phyloP scores from a whole-genome alignment of 257 asterid species.

The Oldenlandia corymbosa region DNA sequence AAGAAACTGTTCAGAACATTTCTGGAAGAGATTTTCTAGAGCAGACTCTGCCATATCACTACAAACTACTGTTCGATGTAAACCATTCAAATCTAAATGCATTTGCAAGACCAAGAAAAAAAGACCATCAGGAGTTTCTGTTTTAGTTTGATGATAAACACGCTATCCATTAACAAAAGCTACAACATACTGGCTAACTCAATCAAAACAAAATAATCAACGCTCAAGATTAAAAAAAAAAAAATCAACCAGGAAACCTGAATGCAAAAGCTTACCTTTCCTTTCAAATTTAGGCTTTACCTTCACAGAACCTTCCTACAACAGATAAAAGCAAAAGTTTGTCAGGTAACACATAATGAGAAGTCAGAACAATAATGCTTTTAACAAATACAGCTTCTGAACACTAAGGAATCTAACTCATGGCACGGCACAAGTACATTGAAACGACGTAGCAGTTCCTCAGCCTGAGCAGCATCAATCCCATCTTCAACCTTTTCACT shows the following conservation, averaged over 20 bases:
- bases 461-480: conserved; percentile 47
- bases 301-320: conserved; percentile 47
- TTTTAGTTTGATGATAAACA: neutral
- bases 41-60: neutral
- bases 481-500: conserved; percentile 66
- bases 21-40: neutral
- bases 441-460: conserved; percentile 58
- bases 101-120: neutral
- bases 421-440: conserved; percentile 31
- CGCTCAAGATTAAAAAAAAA: neutral
- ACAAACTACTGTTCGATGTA: neutral
- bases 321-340: conserved; percentile 13
- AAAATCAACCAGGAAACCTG: neutral
- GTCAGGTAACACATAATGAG: too few relatives aligned
- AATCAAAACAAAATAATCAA: neutral
- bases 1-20: neutral
- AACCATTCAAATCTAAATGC: neutral
- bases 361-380: conserved; percentile 2
- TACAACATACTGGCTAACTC: neutral
- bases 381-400: conserved; percentile 8
- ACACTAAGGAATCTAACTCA: neutral
- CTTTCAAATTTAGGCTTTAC: conserved; percentile 51
- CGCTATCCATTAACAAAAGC: neutral
- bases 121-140: neutral
- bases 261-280: conserved; percentile 44